These are phyloP conservation scores for Leucocoprinus birnbaumii DNA, from an alignment of 768 basidiomycete species.

Conservation along the genomic window DNA sequence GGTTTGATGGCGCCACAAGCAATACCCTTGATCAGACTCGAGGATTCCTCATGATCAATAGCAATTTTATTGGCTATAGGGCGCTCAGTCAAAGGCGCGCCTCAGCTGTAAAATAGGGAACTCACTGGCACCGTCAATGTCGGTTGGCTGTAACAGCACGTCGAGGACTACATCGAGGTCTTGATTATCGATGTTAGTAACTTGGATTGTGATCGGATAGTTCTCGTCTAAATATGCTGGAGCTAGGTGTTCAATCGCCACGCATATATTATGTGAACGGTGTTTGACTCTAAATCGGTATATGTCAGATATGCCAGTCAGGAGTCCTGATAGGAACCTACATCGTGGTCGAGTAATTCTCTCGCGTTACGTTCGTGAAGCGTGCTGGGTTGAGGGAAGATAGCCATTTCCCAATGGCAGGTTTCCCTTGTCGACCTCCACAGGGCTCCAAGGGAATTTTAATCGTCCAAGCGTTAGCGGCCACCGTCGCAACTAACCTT, in stretches of 20 bases:
- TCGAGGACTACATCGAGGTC: constrained; percentile 70
- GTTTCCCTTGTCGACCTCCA: constrained; percentile 28
- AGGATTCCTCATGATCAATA: constrained; percentile 61
- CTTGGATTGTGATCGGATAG: constrained; percentile 67
- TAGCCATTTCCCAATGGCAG: constrained; percentile 50
- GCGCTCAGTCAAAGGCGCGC: not conserved
- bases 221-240: constrained; percentile 83
- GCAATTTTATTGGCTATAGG: constrained; percentile 55
- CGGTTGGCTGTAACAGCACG: constrained; percentile 77
- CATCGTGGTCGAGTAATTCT: constrained; percentile 43
- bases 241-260: constrained; percentile 54
- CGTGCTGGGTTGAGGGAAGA: constrained; percentile 47
- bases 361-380: constrained; percentile 51
- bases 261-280: constrained; percentile 53
- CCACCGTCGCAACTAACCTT: constrained; percentile 47
- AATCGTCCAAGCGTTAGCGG: constrained; percentile 65
- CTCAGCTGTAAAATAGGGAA: not conserved
- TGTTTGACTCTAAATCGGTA: constrained; percentile 50
- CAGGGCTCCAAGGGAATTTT: constrained; percentile 54
- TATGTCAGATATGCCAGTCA: not conserved
- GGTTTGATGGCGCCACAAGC: constrained; percentile 61
- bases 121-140: constrained; percentile 70
- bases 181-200: constrained; percentile 70
- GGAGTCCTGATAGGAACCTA: constrained; percentile 26
- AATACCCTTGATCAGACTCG: constrained; percentile 72